A percentile compares a stretch with the other conserved stretches of the same genome.
Evolutionary conservation across 2,329 filamentous ascomycete species (phyloP).

Genomic region (Apiospora saccharicola): DNA sequence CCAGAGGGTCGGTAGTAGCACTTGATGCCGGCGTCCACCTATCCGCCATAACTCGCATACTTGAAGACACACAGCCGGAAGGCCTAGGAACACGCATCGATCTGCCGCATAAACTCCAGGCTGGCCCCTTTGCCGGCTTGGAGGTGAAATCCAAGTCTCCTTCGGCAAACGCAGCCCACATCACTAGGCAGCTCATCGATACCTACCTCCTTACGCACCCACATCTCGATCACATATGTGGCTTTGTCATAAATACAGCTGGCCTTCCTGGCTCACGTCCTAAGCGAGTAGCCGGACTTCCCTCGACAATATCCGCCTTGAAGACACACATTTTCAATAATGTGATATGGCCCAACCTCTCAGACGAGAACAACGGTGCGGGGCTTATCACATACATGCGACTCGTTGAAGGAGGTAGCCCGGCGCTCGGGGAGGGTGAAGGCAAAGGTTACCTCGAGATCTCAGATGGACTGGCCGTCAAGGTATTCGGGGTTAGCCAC

Average conservation of each 20-base stretch:
- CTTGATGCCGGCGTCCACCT: constrained; percentile 94
- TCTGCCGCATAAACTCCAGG: constrained; percentile 62
- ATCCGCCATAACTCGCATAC: constrained; percentile 80
- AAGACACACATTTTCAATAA: constrained; percentile 98
- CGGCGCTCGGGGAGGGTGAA: constrained; percentile 81
- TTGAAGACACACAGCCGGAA: constrained; percentile 63
- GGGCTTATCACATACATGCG: constrained; percentile 91
- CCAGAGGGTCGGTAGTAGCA: constrained; percentile 83
- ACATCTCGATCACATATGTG: constrained; percentile 94
- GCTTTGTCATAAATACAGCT: constrained; percentile 92
- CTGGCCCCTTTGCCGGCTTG: constrained; percentile 83
- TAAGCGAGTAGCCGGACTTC: constrained; percentile 86
- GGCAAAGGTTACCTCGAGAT: constrained; percentile 86
- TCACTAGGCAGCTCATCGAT: constrained; percentile 82
- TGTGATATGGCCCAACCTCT: constrained; percentile 95
- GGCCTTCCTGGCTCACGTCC: constrained; percentile 80
- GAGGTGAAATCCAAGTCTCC: constrained; percentile 71
- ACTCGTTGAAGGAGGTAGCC: constrained; percentile 87
- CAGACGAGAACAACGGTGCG: constrained; percentile 93
- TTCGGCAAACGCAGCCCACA: constrained; percentile 79
- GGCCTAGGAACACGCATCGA: constrained; percentile 46
- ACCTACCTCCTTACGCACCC: constrained; percentile 94
- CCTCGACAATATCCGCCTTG: constrained; percentile 88
- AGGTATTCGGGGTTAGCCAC: constrained; percentile 87
- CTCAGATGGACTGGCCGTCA: constrained; percentile 87